Conservation (phyloP, 2,329 filamentous ascomycete species). For the Exophiala sp. region DNA sequence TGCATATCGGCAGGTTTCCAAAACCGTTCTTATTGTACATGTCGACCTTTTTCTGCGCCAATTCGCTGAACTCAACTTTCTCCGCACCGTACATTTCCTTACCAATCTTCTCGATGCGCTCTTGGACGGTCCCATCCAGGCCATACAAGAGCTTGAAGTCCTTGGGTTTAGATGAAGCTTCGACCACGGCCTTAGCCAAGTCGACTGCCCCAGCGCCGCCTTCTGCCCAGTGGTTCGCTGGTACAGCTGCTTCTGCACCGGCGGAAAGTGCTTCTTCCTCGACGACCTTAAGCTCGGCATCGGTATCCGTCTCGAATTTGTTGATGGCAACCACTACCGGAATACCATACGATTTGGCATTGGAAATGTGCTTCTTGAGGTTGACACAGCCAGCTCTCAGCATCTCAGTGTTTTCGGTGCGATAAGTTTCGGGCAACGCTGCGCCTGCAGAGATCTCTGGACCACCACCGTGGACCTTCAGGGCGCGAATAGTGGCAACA, state of each 20-base stretch:
- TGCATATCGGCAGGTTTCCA: conserved; percentile 87
- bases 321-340: conserved; percentile 97
- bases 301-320: conserved; percentile 89
- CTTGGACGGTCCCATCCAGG: conserved; percentile 73
- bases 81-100: conserved; percentile 91
- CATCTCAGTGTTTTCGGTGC: conserved; percentile 87
- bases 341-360: conserved; percentile 83
- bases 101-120: conserved; percentile 86
- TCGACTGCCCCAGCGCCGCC: conserved; percentile 87
- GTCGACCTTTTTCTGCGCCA: conserved; percentile 94
- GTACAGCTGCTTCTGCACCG: conserved; percentile 88
- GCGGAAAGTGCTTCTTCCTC: conserved; percentile 87
- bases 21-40: conserved; percentile 91
- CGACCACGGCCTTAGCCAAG: conserved; percentile 80
- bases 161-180: conserved; percentile 77
- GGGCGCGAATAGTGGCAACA: conserved; percentile 88
- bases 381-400: conserved; percentile 89
- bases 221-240: conserved; percentile 95
- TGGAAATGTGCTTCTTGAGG: conserved; percentile 89
- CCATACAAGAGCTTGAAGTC: conserved; percentile 84
- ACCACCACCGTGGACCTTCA: conserved; percentile 95
- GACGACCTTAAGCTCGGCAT: conserved; percentile 84
- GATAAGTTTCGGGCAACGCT: conserved; percentile 81
- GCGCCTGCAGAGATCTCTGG: conserved; percentile 89
- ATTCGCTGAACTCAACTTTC: conserved; percentile 85